Base-by-base conservation (phyloP, 2,329 filamentous ascomycete genomes). In the Aspergillus japonicus region DNA sequence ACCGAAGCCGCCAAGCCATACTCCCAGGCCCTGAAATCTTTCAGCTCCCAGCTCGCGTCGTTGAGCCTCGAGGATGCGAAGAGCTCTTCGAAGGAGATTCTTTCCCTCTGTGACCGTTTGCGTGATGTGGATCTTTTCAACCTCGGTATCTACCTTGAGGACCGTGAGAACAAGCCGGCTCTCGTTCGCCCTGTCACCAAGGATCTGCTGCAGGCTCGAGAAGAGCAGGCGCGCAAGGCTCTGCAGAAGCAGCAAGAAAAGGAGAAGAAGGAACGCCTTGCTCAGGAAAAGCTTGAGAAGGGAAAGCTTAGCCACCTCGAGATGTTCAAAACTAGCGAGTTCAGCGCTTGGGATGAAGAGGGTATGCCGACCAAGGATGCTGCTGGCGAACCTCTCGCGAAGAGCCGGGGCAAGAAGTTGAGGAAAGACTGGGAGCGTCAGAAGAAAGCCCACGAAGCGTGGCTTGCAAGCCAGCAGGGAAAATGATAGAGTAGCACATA, bases 361-460 rank as follows among this genome's bases (percentile, higher is more conserved):
- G 93, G 93, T 0, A 63, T 96, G 63, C 93, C 94, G 2, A 89
- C 85, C 0, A 90, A 87, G 77, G 86, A 92, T 73, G 87, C 86
- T 62, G 87, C 90, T 33, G 92, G 92, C 0, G 87, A 86, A 62
- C 91, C 96, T 66, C 82, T 97, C 42, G 85, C 90, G 4, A 96
- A 96, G 81, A 89, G 84, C 61, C 85, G 87, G 71, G 71, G 79
- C 54, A 97, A 97, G 83, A 93, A 91, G 80, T 75, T 96, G 67
- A 88, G 83, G 78, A 97, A 97, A 81, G 88, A 92, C 58, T 96
- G 91, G 91, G 90, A 96, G 68, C 87, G 83, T 73, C 94, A 97
- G 80, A 95, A 92, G 82, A 96, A 94, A 83, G 56, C 60, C 5
- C 61, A 63, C 50, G 61, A 63, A 44, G 53, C 61, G 39, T 63